These are phyloP conservation scores for Xylaria sp. DNA, from an alignment of 2,329 filamentous ascomycete genomes.

Conservation along the genomic window DNA sequence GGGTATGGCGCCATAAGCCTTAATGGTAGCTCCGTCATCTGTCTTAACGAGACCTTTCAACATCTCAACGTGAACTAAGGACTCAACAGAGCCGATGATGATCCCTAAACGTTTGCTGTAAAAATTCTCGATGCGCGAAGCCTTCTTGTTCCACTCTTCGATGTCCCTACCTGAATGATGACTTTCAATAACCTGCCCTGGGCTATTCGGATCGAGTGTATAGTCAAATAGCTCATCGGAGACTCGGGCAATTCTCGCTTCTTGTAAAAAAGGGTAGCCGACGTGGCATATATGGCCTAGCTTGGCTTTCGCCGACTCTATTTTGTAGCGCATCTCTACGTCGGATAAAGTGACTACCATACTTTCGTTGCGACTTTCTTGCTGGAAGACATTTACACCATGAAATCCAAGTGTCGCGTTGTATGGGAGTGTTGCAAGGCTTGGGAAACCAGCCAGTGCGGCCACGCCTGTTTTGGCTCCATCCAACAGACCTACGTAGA, in stretches of 20 bases:
- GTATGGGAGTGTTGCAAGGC: slow-evolving; percentile 85
- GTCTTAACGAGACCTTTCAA: slow-evolving; percentile 91
- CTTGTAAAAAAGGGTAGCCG: slow-evolving; percentile 94
- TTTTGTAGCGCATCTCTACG: slow-evolving; percentile 75
- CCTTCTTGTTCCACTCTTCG: slow-evolving; percentile 84
- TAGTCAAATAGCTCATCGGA: slow-evolving; percentile 96
- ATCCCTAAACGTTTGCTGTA: slow-evolving; percentile 94
- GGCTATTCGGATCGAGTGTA: slow-evolving; percentile 72
- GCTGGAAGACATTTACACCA: slow-evolving; percentile 93
- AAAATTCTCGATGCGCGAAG: slow-evolving; percentile 82
- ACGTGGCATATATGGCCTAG: slow-evolving; percentile 89
- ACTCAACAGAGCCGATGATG: slow-evolving; percentile 86
- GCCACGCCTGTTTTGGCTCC: slow-evolving; percentile 84
- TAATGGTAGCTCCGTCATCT: slow-evolving; percentile 88
- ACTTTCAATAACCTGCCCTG: slow-evolving; percentile 69
- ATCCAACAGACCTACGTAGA: slow-evolving; percentile 83
- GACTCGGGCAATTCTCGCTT: slow-evolving; percentile 88
- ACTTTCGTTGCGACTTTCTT: slow-evolving; percentile 95
- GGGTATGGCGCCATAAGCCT: slow-evolving; percentile 88
- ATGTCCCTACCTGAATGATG: slow-evolving; percentile 82
- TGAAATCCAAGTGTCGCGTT: slow-evolving; percentile 85
- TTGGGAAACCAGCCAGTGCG: slow-evolving; percentile 94
- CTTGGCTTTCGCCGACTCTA: slow-evolving; percentile 79
- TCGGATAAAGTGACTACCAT: slow-evolving; percentile 89
- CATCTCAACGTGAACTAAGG: slow-evolving; percentile 91